Base-by-base conservation (phyloP, 208 protist genomes). In the Naegleria gruberi region DNA sequence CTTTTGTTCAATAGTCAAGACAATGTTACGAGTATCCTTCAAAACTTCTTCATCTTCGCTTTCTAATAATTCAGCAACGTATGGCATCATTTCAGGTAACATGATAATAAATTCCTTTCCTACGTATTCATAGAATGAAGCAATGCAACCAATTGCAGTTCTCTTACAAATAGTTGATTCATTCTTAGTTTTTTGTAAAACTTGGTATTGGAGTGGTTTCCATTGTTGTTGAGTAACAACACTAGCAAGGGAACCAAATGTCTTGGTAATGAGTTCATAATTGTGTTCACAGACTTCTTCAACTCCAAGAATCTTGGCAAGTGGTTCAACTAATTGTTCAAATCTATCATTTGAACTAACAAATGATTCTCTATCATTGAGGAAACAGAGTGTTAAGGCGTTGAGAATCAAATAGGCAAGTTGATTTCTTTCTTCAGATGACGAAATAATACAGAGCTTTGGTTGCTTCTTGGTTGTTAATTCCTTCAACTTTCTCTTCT, bases 21-120 rank as follows among this genome's bases (percentile, higher is more conserved):
- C 45, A 17, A 90, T 51, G 12, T 2, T 4, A 73, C 43, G 10
- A 90, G 82, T 73, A 30, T 51, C 45, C 12, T n/a, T n/a, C 34
- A 77, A 2, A 0, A 90, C 51, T 41, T 34, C 37, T 1, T 73
- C 23, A 37, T 90, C 41, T 46, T 73, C 47, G 26, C 42, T 55
- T 17, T 90, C 89, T 6, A 90, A 47, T 26, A 90, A 83, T 47
- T 90, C 89, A 15, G 89, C 89, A 82, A 90, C 12, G 30, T 82
- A 83, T 4, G 81, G 89, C 8, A 90, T 37, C 26, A 81, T 47
- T 17, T 90, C 89, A 45, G 89, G 89, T 10, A 90, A 23, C 8
- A 83, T 45, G 37, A 77, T 37, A 26, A 90, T 40, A 23, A 82
- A 90, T 26, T 44, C 37, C 3, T 82, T 26, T 0, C 57, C 57